Conservation (phyloP, 495 filamentous ascomycete genomes). For the Lophium mytilinum region DNA sequence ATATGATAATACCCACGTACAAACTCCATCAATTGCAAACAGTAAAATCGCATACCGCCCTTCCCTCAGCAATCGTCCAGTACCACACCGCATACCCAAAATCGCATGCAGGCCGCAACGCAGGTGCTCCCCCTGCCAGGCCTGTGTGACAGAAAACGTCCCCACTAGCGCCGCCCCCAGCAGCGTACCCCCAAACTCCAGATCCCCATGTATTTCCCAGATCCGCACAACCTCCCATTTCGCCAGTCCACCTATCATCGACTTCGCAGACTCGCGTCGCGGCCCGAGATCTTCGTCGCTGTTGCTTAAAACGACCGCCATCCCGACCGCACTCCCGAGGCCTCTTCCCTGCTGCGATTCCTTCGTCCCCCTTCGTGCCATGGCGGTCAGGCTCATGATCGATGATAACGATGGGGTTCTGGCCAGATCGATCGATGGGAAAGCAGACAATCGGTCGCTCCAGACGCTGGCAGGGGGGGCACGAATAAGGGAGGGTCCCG, state of each 20-base stretch:
- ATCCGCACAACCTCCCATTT: background rate
- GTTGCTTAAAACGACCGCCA: background rate
- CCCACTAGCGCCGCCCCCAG: background rate
- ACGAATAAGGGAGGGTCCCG: background rate
- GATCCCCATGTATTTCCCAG: conserved; percentile 10
- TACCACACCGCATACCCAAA: background rate
- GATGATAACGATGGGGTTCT: background rate
- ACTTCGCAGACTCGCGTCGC: background rate
- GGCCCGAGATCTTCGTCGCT: background rate
- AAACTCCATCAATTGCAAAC: background rate
- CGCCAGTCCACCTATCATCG: background rate
- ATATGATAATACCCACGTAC: no score
- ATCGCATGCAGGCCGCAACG: no score
- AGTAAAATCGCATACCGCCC: conserved; percentile 3
- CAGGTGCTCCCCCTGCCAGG: background rate
- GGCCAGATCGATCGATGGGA: conserved; percentile 10
- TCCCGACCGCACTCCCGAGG: background rate
- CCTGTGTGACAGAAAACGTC: background rate
- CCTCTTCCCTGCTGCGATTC: background rate
- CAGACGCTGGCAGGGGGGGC: background rate
- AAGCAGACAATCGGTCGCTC: conserved; percentile 11
- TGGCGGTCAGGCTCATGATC: background rate
- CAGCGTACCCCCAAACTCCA: background rate
- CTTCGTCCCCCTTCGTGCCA: background rate
- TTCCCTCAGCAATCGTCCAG: background rate